Evolutionary conservation across 2,329 filamentous ascomycete species (phyloP), one percentile per base, ranked within the genome.

Genomic region (Myriosclerotinia curreyana): DNA sequence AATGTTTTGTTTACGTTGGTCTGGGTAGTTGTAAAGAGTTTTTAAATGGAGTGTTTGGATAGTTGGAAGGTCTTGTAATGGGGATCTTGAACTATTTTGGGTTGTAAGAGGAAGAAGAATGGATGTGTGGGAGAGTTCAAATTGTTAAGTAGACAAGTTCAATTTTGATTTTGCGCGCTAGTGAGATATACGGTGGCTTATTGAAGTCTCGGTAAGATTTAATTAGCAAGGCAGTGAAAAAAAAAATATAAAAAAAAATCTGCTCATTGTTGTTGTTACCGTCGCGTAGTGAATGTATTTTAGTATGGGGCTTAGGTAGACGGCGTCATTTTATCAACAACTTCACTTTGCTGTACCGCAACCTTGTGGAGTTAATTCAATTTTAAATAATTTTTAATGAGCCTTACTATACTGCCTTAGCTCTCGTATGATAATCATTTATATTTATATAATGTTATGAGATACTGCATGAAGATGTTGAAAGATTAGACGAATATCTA

Each of bases 401-500:
- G 31, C 15, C 3, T 6, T 1, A 46, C n/a, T n/a, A 3, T 34
- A 6, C 14, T 8, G 9, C 20, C 2, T 1, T n/a, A 14, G 20
- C 8, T 22, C n/a, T 56, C 11, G 5, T 17, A 46, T 46, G 25
- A 22, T 2, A 46, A 20, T 46, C 5, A 7, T n/a, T 31, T n/a
- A 5, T 2, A 46, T 34, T 3, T 11, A 42, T 31, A 9, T 31
- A 14, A 50, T 50, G 6, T 6, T 17, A 7, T 28, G 14, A 15
- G 7, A 50, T 50, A 17, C 8, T 42, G 28, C 4, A 31, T 31
- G 28, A 31, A 31, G 28, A 31, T 31, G 28, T 31, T 44, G 38
- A 17, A 25, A 56, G 25, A 56, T 56, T 56, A 56, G 53, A 56
- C 53, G 38, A 44, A 14, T 28, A 20, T 34, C 34, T 25, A 54